Evolutionary conservation across 2,329 filamentous ascomycete genomes (phyloP).

Genomic region (Colletotrichum endophyticum): DNA sequence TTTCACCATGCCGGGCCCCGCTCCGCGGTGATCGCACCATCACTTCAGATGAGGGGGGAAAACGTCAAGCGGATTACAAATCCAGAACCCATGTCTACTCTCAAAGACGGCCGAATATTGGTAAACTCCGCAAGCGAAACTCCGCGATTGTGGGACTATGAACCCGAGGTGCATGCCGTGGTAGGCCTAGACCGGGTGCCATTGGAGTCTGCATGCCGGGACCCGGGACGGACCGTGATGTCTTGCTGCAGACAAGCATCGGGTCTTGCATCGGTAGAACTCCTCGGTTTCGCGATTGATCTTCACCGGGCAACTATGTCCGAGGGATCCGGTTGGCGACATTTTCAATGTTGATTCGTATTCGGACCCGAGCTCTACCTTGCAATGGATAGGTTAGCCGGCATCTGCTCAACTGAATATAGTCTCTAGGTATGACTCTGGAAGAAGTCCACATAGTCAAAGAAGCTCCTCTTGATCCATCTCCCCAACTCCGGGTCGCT

Average conservation of each 20-base stretch:
- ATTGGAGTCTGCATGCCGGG: neutral
- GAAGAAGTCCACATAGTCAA: conserved; percentile 60
- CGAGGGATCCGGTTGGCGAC: neutral
- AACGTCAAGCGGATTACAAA: conserved; percentile 4
- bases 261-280: neutral
- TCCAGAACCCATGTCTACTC: neutral
- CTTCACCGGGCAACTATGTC: neutral
- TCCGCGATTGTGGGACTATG: neutral
- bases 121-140: neutral
- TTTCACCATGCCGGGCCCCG: neutral
- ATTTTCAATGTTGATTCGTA: neutral
- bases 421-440: neutral
- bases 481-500: conserved; percentile 49
- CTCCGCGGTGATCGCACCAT: neutral
- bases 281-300: neutral
- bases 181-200: neutral
- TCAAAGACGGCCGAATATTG: neutral
- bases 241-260: neutral
- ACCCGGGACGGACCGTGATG: neutral
- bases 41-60: conserved; percentile 8
- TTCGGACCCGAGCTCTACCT: neutral
- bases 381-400: neutral
- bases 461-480: conserved; percentile 62
- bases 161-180: neutral
- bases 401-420: accelerated